Conservation (phyloP, 2,329 filamentous ascomycete species). For the Neonectria sp. region DNA sequence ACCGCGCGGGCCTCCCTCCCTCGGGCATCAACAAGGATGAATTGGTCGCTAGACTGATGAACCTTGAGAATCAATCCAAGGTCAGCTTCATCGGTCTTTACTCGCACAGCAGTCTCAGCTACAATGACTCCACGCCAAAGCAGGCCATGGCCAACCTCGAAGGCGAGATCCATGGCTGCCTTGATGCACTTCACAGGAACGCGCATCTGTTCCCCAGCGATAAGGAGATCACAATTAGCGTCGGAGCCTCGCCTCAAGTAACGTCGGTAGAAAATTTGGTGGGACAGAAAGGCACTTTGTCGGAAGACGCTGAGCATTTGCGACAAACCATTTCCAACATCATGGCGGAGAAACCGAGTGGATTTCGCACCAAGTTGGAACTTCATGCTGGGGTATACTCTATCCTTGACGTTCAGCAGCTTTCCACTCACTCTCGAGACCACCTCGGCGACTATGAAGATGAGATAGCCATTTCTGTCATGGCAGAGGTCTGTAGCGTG, state of each 20-base stretch:
- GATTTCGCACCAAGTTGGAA: conserved; percentile 59
- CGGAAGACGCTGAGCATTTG: conserved; percentile 20
- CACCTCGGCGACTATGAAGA: conserved; percentile 49
- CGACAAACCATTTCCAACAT: conserved; percentile 16
- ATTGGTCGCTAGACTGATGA: conserved; percentile 56
- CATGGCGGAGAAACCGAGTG: background rate
- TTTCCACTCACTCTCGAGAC: conserved; percentile 66
- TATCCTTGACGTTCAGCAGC: conserved; percentile 75
- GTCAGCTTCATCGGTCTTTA: conserved; percentile 47
- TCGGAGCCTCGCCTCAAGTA: conserved; percentile 53
- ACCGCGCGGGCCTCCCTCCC: conserved; percentile 71
- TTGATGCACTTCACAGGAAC: conserved; percentile 41
- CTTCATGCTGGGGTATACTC: conserved; percentile 78
- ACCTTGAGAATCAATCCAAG: conserved; percentile 34
- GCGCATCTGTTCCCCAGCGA: conserved; percentile 27
- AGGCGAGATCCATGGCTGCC: conserved; percentile 50
- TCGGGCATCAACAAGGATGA: conserved; percentile 54
- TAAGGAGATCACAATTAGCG: conserved; percentile 47
- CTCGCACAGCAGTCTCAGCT: conserved; percentile 54
- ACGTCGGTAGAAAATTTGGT: conserved; percentile 47
- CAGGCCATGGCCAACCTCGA: conserved; percentile 50
- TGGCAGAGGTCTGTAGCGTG: conserved; percentile 74
- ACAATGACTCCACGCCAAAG: conserved; percentile 44
- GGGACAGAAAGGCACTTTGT: background rate
- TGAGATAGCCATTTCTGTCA: conserved; percentile 69